Evolutionary conservation across 2,329 filamentous ascomycete species (phyloP), one percentile per base, ranked within the genome.

Genomic region (Westerdykella sp.): DNA sequence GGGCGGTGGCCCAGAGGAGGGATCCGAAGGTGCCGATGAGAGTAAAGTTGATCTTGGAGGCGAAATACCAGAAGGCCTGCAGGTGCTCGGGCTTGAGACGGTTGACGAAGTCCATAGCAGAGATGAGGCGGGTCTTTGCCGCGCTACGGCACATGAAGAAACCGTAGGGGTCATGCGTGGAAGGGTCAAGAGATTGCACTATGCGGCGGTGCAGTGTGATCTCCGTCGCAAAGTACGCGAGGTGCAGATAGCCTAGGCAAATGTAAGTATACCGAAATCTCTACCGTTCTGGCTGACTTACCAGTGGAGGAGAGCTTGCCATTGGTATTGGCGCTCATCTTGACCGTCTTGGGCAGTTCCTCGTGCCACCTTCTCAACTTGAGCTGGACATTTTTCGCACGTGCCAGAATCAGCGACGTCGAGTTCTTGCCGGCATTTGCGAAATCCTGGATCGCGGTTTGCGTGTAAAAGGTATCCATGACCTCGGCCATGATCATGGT

Each of bases 41-140:
- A 0, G 91, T 90, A 68, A 97, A 96, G 68, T 95, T 95, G 31
- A 85, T 86, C 58, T 88, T 87, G 34, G 84, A 87, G 2, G 86
- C 83, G 61, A 90, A 91, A 62, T 86, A 90, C 91, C 91, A 97
- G 69, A 96, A 96, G 0, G 87, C 80, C n/a, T 84, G 81, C 23
- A 96, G 76, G 57, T 97, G 90, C 30, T 83, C 80, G 0, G 88
- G 87, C 36, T 85, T 88, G 25, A 97, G 78, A 0, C 91, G 84
- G 68, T 96, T 96, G 56, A 95, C 89, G 67, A 96, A 95, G 65
- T 97, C 91, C 86, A 97, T 95, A 50, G 90, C 89, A 16, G 87
- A 94, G 60, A 96, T 95, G 28, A 97, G 77, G 5, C 91, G 84
- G 0, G 91, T 94, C 66, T 96, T 96, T 41, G 91, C 91, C 4